Evolutionary conservation across 164 flowering plant species (phyloP), one percentile per base, ranked within the genome.

Genomic region (Chimonanthus salicifolius): DNA sequence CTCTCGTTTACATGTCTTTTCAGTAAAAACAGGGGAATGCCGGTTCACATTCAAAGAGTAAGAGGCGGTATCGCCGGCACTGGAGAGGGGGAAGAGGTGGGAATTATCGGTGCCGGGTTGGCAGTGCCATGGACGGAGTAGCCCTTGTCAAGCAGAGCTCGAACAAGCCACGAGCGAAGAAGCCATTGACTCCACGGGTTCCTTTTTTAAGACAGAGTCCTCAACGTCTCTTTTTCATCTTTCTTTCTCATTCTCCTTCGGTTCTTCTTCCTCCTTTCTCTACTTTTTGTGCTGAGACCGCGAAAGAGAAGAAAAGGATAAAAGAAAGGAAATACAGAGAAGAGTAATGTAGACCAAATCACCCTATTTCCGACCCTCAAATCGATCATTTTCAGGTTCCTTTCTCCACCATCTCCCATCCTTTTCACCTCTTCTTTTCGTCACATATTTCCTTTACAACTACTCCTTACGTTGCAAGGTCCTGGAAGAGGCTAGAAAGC

Each of bases 351-450:
- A 72, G 67, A 74, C 44, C 72, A 74, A 69, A 69, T 68, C 76
- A 10, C 98, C 97, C 0, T 94, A 7, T 91, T 90, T 71, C 90
- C 95, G 97, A 92, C 72, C 92, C 95, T 5, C 97, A 92, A 64
- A 85, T 91, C 82, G 87, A 89, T 77, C 90, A 89, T 69, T 90
- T 89, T 71, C 97, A 92, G 92, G 97, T 60, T 47, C 21, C 3
- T 33, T 33, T 33, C 33, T 33, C 33, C 33, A 33, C 47, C 48
- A 10, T 89, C 44, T 64, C 4, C 46, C 48, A 72, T 45, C 58
- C 46, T 10, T 15, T 50, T 21, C 7, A 20, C 6, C 70, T 44
- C 69, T 4, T 65, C n/a, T 77, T 15, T 13, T 9, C 65, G 2
- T 68, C 7, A 4, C 5, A 10, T 7, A 58, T 51, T 49, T 18